Base-by-base conservation (phyloP, 164 flowering plant species). In the Tinospora cordifolia region DNA sequence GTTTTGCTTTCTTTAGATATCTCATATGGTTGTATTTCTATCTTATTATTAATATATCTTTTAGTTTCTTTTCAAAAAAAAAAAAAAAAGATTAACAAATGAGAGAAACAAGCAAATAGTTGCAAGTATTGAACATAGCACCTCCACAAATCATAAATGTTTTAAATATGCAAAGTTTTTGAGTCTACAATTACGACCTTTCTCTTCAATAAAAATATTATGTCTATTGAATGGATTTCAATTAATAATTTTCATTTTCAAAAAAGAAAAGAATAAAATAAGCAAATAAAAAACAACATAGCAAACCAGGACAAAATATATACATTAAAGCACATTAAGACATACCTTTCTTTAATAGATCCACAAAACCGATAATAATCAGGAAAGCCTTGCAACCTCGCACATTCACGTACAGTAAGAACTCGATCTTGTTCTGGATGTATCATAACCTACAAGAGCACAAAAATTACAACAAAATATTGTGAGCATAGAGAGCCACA, bases 351-450 rank as follows among this genome's bases (percentile, higher is more conserved):
- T 71, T 73, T 81, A 34, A 85, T 60, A 6, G 81, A 71, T n/a
- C 90, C 88, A 69, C 74, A 75, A 57, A 87, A 81, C 39, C 75
- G 78, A 63, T 85, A 87, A 73, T 78, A 78, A 72, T 87, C 90
- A 57, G 88, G 88, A 79, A 87, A 87, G 14, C 90, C 88, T 77
- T 85, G 88, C 75, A 87, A 74, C 70, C 90, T 82, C 66, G 88
- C 90, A 71, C 70, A 78, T 63, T 87, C 90, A 15, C 88, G 84
- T 62, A 84, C 63, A 8, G 88, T 83, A 8, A 87, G 84, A 17
- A 82, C 74, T 60, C 90, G 67, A 72, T 87, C 89, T 77, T 88
- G 89, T 65, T 85, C 86, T 0, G 90, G 93, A 75, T 88, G 90
- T 70, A 87, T 62, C 46, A 74, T 66, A 6, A 66, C 80, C 93